Evolutionary conservation across 352 stramenopile species (phyloP), one percentile per base, ranked within the genome.

Genomic region (Globisporangium uncinulatum): DNA sequence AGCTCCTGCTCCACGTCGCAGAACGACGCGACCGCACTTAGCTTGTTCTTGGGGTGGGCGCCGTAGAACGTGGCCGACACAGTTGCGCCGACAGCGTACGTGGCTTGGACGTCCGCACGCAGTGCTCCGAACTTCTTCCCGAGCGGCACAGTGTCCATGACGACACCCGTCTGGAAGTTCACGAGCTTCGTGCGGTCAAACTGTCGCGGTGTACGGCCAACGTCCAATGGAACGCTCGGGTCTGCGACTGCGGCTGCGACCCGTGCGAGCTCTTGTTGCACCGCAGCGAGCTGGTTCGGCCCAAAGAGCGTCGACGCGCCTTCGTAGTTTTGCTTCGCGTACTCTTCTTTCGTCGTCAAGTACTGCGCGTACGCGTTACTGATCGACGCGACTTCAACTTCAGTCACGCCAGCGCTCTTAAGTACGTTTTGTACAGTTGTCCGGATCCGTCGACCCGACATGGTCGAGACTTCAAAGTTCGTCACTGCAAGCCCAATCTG

Each of bases 251-350:
- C 76, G 10, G 42, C 51, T 0, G 70, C 69, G 0, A 83, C 73
- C 20, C 73, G 70, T 8, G 56, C 48, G 13, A 86, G 50, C 47
- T 88, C 73, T 29, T 89, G 74, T 44, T 83, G 71, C 19, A 88
- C 67, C 1, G 71, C 80, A 9, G 56, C 69, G 21, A 90, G 50
- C 44, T 88, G 79, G 36, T 89, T 87, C 1, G 77, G 79, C 11
- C 79, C 80, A 36, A 89, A 88, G 13, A 87, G 63, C 21, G 80
- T 91, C 6, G 76, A 91, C 21, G 80, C 74, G 20, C 80, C 80
- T 59, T 91, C 80, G 56, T 91, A 91, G 54, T 86, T 52, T 56
- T 90, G 80, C 6, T 57, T 66, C 3, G 75, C 44, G 54, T 89
- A 90, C 53, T 90, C 80, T 41, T 88, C 79, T 6, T 56, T 56